phyloP scores from a whole-genome alignment of 495 filamentous ascomycete species.

The Neurospora africana region DNA sequence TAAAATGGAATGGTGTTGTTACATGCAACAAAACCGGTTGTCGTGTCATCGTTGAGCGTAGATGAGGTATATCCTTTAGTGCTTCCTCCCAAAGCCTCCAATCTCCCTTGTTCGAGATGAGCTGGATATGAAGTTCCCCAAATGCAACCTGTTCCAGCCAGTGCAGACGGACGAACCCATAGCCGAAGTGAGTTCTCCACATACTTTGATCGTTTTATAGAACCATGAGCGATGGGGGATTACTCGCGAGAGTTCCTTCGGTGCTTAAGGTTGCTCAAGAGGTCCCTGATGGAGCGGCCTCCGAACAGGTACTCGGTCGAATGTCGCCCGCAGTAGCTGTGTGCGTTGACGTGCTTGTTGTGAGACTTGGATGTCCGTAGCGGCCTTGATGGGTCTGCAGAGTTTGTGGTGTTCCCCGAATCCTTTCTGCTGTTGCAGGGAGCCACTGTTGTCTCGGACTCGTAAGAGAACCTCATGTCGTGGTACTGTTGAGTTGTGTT shows the following conservation, averaged over 20 bases:
- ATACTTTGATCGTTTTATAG: neutral
- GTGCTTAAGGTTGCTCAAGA: conserved; percentile 16
- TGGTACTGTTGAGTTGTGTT: neutral
- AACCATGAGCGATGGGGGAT: neutral
- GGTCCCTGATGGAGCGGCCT: conserved; percentile 16
- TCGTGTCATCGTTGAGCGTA: neutral
- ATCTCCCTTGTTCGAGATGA: neutral
- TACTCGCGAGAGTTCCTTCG: neutral
- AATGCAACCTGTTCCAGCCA: conserved; percentile 15
- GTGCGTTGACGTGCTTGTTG: conserved; percentile 18
- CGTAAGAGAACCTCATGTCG: conserved; percentile 7
- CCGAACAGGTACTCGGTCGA: conserved; percentile 23
- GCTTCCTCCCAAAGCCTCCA: neutral
- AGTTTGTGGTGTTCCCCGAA: conserved; percentile 1
- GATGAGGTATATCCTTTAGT: neutral
- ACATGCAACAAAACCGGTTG: neutral
- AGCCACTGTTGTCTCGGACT: conserved; percentile 2
- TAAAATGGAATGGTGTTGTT: neutral
- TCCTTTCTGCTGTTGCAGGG: conserved; percentile 6
- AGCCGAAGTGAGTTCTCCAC: neutral
- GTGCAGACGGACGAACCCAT: conserved; percentile 1
- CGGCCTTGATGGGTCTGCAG: neutral
- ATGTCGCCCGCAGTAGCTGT: conserved; percentile 28
- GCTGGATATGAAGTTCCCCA: neutral
- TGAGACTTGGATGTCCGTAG: neutral